Evolutionary conservation across 2,329 filamentous ascomycete species (phyloP), one percentile per base, ranked within the genome.

Genomic region (Botrytis deweyae): DNA sequence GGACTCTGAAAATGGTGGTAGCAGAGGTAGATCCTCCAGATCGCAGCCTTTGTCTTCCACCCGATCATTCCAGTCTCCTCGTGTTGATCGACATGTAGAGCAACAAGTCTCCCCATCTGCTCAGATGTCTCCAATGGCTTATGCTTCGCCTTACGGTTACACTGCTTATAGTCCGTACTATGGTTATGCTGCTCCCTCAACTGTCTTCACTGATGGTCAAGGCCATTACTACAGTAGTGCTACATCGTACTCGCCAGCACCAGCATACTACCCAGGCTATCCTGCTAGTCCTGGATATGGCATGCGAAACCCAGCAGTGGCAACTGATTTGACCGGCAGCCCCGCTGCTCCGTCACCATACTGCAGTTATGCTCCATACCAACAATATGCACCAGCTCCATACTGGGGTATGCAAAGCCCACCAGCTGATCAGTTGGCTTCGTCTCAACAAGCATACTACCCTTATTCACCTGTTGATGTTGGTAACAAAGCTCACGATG

Each of bases 1-100:
- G 76, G 79, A 80, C 66, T 78, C 80, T 44, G 76, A 79, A 25
- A 74, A 69, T 70, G 74, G 75, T 67, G 64, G 71, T 62, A 67
- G 64, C 29, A 72, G 63, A 63, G 67, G 70, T 42, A 75, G 66
- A 70, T 70, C 70, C 59, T 59, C 61, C 29, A 65, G 52, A 64
- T 52, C 69, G 55, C 70, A 71, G 14, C 65, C 63, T n/a, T 38
- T 38, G 9, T 58, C 72, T 40, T 68, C 74, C 25, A 52, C 55
- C 74, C 73, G 42, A 38, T 62, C 76, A 22, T 73, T 62, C 18
- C 74, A 74, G 46, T 75, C 77, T 64, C 76, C 77, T 69, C 66
- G n/a, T 74, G 70, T 73, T 72, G 72, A 72, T 58, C 75, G 58
- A 55, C 71, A 62, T 44, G 16, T 72, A n/a, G 69, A 71, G 44